Evolutionary conservation across 768 basidiomycete genomes (phyloP).

Genomic region (Mycena chlorophos): DNA sequence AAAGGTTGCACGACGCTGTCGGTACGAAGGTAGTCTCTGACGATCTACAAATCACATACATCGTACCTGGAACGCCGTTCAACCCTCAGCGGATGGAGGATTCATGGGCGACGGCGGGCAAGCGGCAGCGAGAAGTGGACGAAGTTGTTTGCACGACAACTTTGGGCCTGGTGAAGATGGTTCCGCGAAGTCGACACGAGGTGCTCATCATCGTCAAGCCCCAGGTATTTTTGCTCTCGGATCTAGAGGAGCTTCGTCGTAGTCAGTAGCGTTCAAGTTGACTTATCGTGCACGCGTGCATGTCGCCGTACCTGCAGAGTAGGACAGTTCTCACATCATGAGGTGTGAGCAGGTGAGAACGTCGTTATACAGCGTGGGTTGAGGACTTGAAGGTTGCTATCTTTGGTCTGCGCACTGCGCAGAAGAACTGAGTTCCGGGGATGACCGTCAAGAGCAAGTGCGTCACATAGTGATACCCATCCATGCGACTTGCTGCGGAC

Average conservation of each 20-base stretch:
- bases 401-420: no score
- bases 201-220: conserved; percentile 6
- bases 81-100: conserved; percentile 8
- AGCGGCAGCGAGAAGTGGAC: neutral
- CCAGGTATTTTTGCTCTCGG: conserved; percentile 7
- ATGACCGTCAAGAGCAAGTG: no score
- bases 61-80: neutral
- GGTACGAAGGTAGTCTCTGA: conserved; percentile 6
- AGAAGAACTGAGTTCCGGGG: no score
- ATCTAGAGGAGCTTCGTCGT: conserved; percentile 1
- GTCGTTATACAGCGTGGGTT: no score
- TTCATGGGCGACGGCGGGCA: neutral
- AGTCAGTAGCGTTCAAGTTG: no score
- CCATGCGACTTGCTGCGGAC: no score
- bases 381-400: no score
- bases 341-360: no score
- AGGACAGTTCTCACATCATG: no score
- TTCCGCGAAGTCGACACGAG: neutral
- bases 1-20: conserved; percentile 6
- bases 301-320: no score
- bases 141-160: conserved; percentile 2
- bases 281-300: no score
- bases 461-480: no score
- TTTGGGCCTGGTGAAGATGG: conserved; percentile 1
- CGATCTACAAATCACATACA: conserved; percentile 2